A percentile compares a stretch with the other conserved stretches of the same genome.
Conservation (phyloP, 768 basidiomycete species). For the Rhodotorula graminis region DNA sequence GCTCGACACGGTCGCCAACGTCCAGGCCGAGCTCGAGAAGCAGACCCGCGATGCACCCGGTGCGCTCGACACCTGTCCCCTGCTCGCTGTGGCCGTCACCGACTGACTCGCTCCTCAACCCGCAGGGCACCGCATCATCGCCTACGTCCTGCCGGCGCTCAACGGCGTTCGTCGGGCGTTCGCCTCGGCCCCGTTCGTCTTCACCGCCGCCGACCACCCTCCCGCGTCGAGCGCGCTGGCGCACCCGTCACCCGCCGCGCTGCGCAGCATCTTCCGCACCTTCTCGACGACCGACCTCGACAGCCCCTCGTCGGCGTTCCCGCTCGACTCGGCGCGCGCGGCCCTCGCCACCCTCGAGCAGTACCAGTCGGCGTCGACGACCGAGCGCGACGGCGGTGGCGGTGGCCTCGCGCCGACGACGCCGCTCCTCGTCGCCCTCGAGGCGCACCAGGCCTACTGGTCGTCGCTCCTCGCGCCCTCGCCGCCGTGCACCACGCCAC, state of each 20-base stretch:
- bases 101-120: neutral
- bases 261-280: neutral
- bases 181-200: constrained; percentile 47
- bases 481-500: neutral
- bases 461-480: neutral
- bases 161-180: constrained; percentile 84
- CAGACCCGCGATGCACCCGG: neutral
- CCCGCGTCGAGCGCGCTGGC: neutral
- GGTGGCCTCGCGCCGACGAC: constrained; percentile 79
- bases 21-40: neutral
- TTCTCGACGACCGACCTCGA: constrained; percentile 54
- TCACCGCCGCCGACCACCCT: neutral
- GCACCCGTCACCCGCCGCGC: neutral
- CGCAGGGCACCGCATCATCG: constrained; percentile 65
- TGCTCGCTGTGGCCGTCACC: neutral
- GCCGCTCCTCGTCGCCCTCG: constrained; percentile 44
- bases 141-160: constrained; percentile 70
- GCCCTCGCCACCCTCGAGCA: constrained; percentile 52
- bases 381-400: constrained; percentile 33
- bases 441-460: constrained; percentile 1
- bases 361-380: constrained; percentile 61
- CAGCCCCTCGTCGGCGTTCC: constrained; percentile 51
- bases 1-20: neutral
- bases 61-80: neutral
- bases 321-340: constrained; percentile 14